These are phyloP conservation scores for Yamadazyma olivae DNA, from an alignment of 805 yeast genomes.

Conservation along the genomic window DNA sequence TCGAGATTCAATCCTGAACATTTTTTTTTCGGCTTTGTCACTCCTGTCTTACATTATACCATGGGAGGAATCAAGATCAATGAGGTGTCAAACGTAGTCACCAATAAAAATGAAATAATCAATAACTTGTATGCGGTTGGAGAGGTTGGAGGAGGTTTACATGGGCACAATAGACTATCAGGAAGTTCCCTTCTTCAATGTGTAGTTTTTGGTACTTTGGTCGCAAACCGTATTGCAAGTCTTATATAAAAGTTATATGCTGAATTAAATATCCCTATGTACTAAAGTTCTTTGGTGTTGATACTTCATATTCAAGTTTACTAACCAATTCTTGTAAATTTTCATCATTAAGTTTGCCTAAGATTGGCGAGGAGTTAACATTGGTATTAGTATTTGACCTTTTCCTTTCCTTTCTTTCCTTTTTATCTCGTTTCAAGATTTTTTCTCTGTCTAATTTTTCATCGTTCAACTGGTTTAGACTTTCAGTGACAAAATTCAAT, in stretches of 20 bases:
- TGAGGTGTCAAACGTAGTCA: constrained; percentile 40
- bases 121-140: constrained; percentile 45
- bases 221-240: constrained; percentile 1
- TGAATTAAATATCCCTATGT: neutral
- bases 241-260: neutral
- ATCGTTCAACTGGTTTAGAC: constrained; percentile 1
- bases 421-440: constrained; percentile 33
- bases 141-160: constrained; percentile 46
- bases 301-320: constrained; percentile 5
- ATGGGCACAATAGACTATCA: constrained; percentile 43
- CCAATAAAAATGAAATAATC: constrained; percentile 24
- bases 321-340: constrained; percentile 12
- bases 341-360: constrained; percentile 15
- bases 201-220: constrained; percentile 29
- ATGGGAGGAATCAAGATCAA: constrained; percentile 68
- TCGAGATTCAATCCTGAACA: constrained; percentile 15
- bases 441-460: constrained; percentile 19
- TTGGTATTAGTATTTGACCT: constrained; percentile 16
- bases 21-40: constrained; percentile 48
- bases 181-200: constrained; percentile 44
- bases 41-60: constrained; percentile 64
- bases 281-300: neutral
- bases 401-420: constrained; percentile 39
- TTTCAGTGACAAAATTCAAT: constrained; percentile 26
- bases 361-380: constrained; percentile 4